Conservation (phyloP, 352 stramenopile species). For the Pythium sukuiense region DNA sequence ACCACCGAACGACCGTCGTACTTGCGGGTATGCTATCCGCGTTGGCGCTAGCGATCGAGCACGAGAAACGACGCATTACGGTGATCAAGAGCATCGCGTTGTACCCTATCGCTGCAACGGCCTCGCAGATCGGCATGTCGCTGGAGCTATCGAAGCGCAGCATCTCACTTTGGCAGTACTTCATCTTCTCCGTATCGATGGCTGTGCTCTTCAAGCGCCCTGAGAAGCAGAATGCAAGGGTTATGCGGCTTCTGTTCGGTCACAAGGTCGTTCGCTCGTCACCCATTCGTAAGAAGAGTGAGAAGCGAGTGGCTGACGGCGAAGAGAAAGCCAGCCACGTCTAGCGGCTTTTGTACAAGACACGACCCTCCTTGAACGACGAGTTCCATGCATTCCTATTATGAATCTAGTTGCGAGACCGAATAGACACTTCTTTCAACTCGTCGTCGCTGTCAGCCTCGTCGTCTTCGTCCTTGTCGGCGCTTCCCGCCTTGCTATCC, state of each 20-base stretch:
- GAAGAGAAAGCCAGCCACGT: background rate
- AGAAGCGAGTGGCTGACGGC: too few relatives aligned
- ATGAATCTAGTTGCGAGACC: constrained; percentile 2
- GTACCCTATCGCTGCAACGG: constrained; percentile 48
- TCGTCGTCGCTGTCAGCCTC: constrained; percentile 23
- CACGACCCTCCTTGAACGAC: too few relatives aligned
- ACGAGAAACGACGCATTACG: constrained; percentile 53
- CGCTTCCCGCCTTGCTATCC: constrained; percentile 18
- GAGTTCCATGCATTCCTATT: background rate
- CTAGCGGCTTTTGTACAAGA: background rate
- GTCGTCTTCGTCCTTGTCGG: constrained; percentile 37
- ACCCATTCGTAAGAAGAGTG: background rate
- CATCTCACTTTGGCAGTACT: constrained; percentile 43
- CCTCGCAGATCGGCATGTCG: constrained; percentile 18
- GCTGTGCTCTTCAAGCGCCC: constrained; percentile 48
- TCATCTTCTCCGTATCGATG: constrained; percentile 48
- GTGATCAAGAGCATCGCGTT: constrained; percentile 69
- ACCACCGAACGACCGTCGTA: constrained; percentile 27
- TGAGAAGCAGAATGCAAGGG: constrained; percentile 40
- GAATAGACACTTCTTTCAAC: constrained; percentile 14
- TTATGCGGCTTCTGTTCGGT: constrained; percentile 63
- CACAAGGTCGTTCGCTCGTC: constrained; percentile 23
- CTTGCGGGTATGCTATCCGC: constrained; percentile 46
- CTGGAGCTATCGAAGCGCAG: constrained; percentile 20
- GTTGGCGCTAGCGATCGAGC: constrained; percentile 48